Evolutionary conservation across 148 eudicot species (phyloP).

Genomic region (Fagopyrum tataricum): DNA sequence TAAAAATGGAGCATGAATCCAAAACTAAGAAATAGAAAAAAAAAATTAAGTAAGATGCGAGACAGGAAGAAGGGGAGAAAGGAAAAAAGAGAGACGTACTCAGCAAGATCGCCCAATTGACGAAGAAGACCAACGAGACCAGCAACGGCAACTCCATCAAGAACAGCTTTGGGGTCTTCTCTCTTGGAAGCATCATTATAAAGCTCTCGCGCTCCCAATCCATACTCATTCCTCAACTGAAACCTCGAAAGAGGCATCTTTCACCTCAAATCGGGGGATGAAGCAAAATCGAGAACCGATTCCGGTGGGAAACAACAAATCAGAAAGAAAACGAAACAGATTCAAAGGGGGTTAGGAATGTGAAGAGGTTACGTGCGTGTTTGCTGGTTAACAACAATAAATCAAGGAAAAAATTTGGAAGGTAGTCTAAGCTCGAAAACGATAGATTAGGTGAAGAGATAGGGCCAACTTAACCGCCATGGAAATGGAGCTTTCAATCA

Average conservation of each 20-base stretch:
- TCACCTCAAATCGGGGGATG: background rate
- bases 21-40: background rate
- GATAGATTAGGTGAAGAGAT: slow-evolving; percentile 43
- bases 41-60: background rate
- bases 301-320: background rate
- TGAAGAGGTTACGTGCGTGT: background rate
- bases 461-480: slow-evolving; percentile 42
- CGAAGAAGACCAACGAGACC: slow-evolving; percentile 95
- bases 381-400: slow-evolving; percentile 4
- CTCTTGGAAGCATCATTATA: slow-evolving; percentile 38
- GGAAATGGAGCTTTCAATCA: slow-evolving; percentile 8
- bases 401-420: background rate
- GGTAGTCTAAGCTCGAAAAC: background rate
- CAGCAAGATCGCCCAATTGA: slow-evolving; percentile 94
- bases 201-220: slow-evolving; percentile 60
- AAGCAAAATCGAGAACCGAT: background rate
- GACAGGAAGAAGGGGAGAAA: background rate
- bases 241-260: slow-evolving; percentile 80
- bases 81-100: slow-evolving; percentile 32
- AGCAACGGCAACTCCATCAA: slow-evolving; percentile 85
- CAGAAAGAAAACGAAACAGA: background rate
- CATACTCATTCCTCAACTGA: slow-evolving; percentile 74
- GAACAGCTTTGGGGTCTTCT: slow-evolving; percentile 85
- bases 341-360: background rate
- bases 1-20: background rate